These are phyloP conservation scores for Aspergillus luchuensis DNA, from an alignment of 2,329 filamentous ascomycete species.

Conservation along the genomic window DNA sequence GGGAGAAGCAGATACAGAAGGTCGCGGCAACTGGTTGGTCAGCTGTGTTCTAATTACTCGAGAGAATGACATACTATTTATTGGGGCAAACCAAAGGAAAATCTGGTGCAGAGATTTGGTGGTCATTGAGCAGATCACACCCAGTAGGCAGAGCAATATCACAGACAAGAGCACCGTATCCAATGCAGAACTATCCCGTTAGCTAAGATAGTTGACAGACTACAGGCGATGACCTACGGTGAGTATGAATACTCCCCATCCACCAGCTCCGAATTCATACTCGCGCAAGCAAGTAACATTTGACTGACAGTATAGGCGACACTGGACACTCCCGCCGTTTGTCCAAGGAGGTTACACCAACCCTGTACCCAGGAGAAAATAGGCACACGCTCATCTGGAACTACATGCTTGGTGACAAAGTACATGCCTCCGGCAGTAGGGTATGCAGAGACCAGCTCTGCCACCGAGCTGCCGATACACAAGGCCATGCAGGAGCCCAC, in stretches of 20 bases:
- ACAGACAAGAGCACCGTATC: conserved; percentile 63
- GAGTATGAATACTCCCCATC: conserved; percentile 56
- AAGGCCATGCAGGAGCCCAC: conserved; percentile 66
- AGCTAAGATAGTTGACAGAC: background rate
- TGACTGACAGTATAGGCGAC: conserved; percentile 65
- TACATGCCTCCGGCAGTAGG: conserved; percentile 70
- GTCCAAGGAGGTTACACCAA: conserved; percentile 68
- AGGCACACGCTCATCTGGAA: conserved; percentile 61
- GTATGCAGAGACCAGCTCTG: conserved; percentile 67
- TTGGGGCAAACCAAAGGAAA: conserved; percentile 66
- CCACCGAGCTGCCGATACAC: conserved; percentile 66
- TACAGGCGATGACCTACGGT: conserved; percentile 51
- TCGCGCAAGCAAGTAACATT: conserved; percentile 63
- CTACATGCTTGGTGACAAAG: conserved; percentile 67
- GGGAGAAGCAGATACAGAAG: conserved; percentile 60
- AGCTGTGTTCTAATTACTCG: background rate
- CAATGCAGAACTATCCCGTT: conserved; percentile 51
- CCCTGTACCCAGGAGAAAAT: conserved; percentile 67
- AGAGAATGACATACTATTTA: conserved; percentile 55
- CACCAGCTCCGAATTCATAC: conserved; percentile 61
- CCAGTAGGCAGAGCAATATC: conserved; percentile 57
- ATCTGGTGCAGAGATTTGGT: conserved; percentile 62
- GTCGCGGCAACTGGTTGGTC: conserved; percentile 55
- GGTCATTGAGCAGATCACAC: conserved; percentile 63
- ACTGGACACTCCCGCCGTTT: conserved; percentile 64